Conservation (phyloP, 768 basidiomycete species). For the Cystobasidium ongulense region DNA sequence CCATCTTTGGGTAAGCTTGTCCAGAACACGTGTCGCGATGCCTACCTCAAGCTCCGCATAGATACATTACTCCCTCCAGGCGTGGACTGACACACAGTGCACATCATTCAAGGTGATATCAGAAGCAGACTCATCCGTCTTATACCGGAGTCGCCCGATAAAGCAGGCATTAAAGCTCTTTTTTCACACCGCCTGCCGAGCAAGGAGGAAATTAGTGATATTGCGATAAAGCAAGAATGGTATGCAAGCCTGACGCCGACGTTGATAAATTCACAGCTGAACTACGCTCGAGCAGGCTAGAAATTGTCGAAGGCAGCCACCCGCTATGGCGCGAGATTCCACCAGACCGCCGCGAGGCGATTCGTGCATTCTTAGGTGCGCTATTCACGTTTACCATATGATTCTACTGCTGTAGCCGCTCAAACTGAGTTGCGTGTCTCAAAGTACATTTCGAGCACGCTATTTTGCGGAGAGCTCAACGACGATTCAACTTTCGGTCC, state of each 20-base stretch:
- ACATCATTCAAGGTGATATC: constrained; percentile 60
- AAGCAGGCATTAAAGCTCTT: constrained; percentile 59
- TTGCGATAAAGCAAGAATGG: constrained; percentile 76
- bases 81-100: background rate
- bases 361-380: constrained; percentile 64
- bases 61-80: background rate
- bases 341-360: constrained; percentile 78
- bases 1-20: background rate
- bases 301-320: constrained; percentile 80
- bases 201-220: constrained; percentile 54
- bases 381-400: background rate
- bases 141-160: constrained; percentile 59
- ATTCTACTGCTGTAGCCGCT: too few relatives aligned
- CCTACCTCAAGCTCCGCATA: background rate
- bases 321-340: constrained; percentile 76
- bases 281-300: constrained; percentile 40
- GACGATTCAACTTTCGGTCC: constrained; percentile 90
- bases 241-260: constrained; percentile 30
- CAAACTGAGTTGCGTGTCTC: too few relatives aligned
- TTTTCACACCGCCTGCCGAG: constrained; percentile 71
- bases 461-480: constrained; percentile 76
- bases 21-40: background rate
- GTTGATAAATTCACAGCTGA: background rate
- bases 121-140: constrained; percentile 79
- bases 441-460: constrained; percentile 79